These are phyloP conservation scores for Auriculariales sp. DNA, from an alignment of 768 basidiomycete species.

Conservation along the genomic window DNA sequence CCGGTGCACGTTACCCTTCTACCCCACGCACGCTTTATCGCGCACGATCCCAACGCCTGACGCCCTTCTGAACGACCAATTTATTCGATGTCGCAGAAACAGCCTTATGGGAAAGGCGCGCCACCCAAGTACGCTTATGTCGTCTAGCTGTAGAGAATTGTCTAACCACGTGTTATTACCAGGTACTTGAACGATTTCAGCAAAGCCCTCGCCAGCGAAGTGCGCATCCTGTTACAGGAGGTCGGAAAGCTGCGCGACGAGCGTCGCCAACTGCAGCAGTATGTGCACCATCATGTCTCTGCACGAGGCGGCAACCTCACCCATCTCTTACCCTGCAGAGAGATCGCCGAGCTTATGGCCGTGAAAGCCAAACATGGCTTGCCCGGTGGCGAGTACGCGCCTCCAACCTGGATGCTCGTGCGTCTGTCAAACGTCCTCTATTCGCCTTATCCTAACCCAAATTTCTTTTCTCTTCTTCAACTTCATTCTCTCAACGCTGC, in stretches of 20 bases:
- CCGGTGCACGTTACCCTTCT: no score
- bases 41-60: no score
- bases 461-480: no score
- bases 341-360: slow-evolving; percentile 10
- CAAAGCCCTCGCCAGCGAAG: slow-evolving; percentile 45
- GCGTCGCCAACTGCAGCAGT: slow-evolving; percentile 42
- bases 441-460: not conserved
- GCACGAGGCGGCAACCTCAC: not conserved
- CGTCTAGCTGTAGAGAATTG: not conserved
- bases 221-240: slow-evolving; percentile 45
- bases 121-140: not conserved
- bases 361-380: slow-evolving; percentile 11
- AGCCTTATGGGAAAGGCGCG: not conserved
- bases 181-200: slow-evolving; percentile 48
- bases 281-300: not conserved
- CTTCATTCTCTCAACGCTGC: no score
- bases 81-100: not conserved
- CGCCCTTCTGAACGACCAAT: no score
- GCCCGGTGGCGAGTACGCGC: slow-evolving; percentile 9
- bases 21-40: no score
- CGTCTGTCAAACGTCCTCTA: no score
- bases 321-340: not conserved
- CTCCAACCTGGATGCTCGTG: slow-evolving; percentile 4
- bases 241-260: slow-evolving; percentile 48
- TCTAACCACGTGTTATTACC: not conserved